phyloP scores from a whole-genome alignment of 1,139 yeast species.

The Ogataea hybrid region DNA sequence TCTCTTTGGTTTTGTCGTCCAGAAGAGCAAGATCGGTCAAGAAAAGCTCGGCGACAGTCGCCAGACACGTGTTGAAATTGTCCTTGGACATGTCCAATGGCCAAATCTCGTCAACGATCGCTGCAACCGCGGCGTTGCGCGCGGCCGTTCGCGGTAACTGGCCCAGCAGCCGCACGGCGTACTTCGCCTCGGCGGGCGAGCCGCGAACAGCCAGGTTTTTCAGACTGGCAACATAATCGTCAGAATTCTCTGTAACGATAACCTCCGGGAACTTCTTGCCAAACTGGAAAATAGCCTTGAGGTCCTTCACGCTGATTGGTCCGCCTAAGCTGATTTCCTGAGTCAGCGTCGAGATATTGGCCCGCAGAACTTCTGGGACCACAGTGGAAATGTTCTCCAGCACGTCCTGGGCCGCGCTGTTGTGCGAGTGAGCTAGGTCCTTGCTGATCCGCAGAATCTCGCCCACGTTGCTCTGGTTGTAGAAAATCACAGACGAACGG shows the following conservation, averaged over 20 bases:
- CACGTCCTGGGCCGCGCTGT: conserved; percentile 46
- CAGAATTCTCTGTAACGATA: conserved; percentile 25
- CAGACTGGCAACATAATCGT: conserved; percentile 40
- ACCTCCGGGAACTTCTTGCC: conserved; percentile 46
- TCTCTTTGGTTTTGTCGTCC: conserved; percentile 46
- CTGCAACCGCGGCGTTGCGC: conserved; percentile 39
- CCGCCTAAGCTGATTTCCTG: conserved; percentile 23
- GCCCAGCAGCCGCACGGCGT: conserved; percentile 59
- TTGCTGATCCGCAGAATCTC: conserved; percentile 50
- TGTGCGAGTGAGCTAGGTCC: conserved; percentile 34
- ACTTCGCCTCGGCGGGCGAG: conserved; percentile 60
- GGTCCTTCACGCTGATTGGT: conserved; percentile 32
- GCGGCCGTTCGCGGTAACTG: conserved; percentile 36
- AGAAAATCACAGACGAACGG: conserved; percentile 59
- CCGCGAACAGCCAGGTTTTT: conserved; percentile 51
- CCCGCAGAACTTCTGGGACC: conserved; percentile 64
- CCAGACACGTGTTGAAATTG: conserved; percentile 52
- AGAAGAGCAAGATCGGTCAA: conserved; percentile 49
- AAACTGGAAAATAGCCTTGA: conserved; percentile 64
- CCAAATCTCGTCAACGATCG: conserved; percentile 43
- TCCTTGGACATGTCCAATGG: conserved; percentile 46
- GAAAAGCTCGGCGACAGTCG: conserved; percentile 62
- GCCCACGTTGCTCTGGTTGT: conserved; percentile 63
- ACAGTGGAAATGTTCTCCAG: conserved; percentile 59
- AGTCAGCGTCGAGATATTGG: conserved; percentile 53